Percentiles rank a stretch among this genome's conserved stretches.
Evolutionary conservation across 495 filamentous ascomycete species (phyloP).

Genomic region (Xylaria scruposa): DNA sequence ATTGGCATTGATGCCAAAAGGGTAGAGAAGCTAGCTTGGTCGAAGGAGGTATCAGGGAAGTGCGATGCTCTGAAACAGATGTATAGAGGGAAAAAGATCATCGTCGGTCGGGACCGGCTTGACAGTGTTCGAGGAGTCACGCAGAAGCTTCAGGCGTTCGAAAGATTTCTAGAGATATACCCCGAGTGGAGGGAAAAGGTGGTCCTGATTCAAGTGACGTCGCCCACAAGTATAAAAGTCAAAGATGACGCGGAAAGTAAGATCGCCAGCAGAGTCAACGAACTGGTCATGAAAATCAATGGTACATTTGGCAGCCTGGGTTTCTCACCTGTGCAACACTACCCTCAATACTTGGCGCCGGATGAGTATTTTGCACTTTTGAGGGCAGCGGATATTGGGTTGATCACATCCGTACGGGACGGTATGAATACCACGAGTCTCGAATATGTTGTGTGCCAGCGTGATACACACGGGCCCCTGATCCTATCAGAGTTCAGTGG

Average conservation of each 20-base stretch:
- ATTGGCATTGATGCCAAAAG: constrained; percentile 85
- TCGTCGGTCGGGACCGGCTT: constrained; percentile 90
- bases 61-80: constrained; percentile 72
- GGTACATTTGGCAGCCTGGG: constrained; percentile 84
- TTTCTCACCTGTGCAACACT: constrained; percentile 88
- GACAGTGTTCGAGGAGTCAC: constrained; percentile 89
- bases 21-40: constrained; percentile 74
- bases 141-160: constrained; percentile 92
- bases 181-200: constrained; percentile 90
- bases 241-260: constrained; percentile 73
- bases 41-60: constrained; percentile 67
- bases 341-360: constrained; percentile 84
- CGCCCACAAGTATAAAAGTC: constrained; percentile 78
- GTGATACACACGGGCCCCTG: constrained; percentile 79
- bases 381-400: constrained; percentile 82
- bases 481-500: constrained; percentile 97
- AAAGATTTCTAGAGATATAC: constrained; percentile 84
- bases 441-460: constrained; percentile 92
- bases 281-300: constrained; percentile 88
- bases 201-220: constrained; percentile 94
- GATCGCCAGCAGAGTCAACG: constrained; percentile 82
- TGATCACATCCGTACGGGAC: constrained; percentile 91
- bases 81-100: constrained; percentile 85
- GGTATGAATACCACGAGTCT: constrained; percentile 97
- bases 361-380: constrained; percentile 92